Evolutionary conservation across 2,329 filamentous ascomycete genomes (phyloP).

Genomic region (Coleophoma cylindrospora): DNA sequence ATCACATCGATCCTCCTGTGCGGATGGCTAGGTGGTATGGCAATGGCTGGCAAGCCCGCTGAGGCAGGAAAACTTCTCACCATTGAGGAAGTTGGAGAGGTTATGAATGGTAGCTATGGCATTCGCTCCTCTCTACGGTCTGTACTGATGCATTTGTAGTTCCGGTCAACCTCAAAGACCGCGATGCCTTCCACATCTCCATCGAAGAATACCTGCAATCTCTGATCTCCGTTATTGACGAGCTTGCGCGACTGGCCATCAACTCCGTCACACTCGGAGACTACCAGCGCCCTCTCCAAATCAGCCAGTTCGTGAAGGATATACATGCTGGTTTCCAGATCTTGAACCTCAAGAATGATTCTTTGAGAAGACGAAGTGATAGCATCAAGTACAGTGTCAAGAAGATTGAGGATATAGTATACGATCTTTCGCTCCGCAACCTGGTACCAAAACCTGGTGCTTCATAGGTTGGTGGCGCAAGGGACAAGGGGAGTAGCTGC

Average conservation of each 20-base stretch:
- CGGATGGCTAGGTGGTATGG: slow-evolving; percentile 76
- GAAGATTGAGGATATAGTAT: slow-evolving; percentile 96
- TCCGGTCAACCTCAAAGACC: slow-evolving; percentile 84
- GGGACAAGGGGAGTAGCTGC: background rate
- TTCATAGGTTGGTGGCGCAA: background rate
- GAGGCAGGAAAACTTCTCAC: slow-evolving; percentile 68
- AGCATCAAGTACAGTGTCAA: slow-evolving; percentile 97
- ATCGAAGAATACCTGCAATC: slow-evolving; percentile 96
- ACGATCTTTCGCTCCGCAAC: slow-evolving; percentile 85
- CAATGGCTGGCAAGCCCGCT: slow-evolving; percentile 43
- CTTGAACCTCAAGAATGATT: slow-evolving; percentile 95
- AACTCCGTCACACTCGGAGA: slow-evolving; percentile 93
- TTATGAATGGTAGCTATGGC: slow-evolving; percentile 53
- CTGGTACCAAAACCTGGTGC: slow-evolving; percentile 50
- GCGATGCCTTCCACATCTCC: slow-evolving; percentile 88
- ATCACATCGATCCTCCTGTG: slow-evolving; percentile 50
- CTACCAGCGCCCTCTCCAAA: slow-evolving; percentile 77
- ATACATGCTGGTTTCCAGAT: slow-evolving; percentile 95
- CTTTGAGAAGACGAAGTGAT: slow-evolving; percentile 80
- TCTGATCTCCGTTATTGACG: slow-evolving; percentile 81
- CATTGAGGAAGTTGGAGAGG: slow-evolving; percentile 78
- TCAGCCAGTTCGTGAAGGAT: slow-evolving; percentile 91
- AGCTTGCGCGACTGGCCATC: slow-evolving; percentile 84
- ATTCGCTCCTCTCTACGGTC: background rate
- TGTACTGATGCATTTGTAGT: slow-evolving; percentile 43